Conservation (phyloP, 202 grass and related monocot species). For the Saccharum hybrid region DNA sequence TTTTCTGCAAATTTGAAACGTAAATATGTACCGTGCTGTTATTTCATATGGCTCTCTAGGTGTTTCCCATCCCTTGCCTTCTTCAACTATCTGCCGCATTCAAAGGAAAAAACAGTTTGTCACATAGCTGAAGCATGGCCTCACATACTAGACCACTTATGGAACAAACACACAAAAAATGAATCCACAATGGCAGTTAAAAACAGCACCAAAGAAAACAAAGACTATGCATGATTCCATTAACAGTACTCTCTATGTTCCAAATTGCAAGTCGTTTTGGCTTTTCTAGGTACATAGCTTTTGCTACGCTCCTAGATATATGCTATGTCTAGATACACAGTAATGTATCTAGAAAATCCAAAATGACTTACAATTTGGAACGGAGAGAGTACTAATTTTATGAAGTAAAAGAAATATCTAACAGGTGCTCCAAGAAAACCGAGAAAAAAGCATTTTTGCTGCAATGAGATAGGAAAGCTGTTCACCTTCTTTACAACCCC, state of each 20-base stretch:
- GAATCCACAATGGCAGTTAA: constrained; percentile 14
- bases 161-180: constrained; percentile 32
- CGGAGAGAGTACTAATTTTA: background rate
- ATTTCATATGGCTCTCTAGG: constrained; percentile 99
- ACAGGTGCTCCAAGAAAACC: constrained; percentile 20
- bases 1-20: constrained; percentile 26
- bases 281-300: background rate
- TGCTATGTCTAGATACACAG: background rate
- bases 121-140: constrained; percentile 23
- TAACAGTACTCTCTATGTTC: background rate
- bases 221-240: constrained; percentile 3
- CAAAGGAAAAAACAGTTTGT: constrained; percentile 29
- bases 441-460: constrained; percentile 5
- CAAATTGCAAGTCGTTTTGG: background rate
- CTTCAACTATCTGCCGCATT: constrained; percentile 67
- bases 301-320: background rate
- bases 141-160: constrained; percentile 27
- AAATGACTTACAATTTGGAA: background rate
- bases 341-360: background rate
- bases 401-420: constrained; percentile 9
- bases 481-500: constrained; percentile 90
- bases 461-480: background rate
- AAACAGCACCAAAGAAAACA: background rate
- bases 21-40: constrained; percentile 66
- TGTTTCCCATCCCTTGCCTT: constrained; percentile 96